phyloP scores from a whole-genome alignment of 2,329 filamentous ascomycete genomes.

The Verticillium alfalfae region DNA sequence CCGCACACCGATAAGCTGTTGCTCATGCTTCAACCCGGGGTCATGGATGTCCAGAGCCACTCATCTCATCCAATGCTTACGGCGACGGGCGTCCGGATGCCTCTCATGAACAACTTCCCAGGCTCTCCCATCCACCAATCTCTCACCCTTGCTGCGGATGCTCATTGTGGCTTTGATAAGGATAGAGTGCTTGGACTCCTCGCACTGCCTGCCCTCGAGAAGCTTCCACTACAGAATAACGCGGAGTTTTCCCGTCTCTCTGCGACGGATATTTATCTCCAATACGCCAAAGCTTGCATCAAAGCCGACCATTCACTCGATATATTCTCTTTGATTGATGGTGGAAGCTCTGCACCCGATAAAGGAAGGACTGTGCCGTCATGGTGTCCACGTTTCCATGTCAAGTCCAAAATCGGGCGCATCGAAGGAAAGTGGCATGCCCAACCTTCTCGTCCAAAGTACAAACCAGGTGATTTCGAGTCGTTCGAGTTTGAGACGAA shows the following conservation, averaged over 20 bases:
- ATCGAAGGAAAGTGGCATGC: slow-evolving; percentile 2
- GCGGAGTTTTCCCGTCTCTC: not conserved
- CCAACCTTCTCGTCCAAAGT: not conserved
- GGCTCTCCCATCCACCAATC: not conserved
- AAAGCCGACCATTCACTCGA: not conserved
- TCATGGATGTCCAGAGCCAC: not conserved
- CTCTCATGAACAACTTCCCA: too few species aligned
- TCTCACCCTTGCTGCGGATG: not conserved
- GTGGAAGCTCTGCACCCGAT: not conserved
- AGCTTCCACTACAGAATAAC: not conserved
- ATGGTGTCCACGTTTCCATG: not conserved
- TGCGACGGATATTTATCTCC: not conserved
- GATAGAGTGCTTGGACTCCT: slow-evolving; percentile 1
- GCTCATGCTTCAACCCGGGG: not conserved
- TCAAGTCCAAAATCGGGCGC: not conserved
- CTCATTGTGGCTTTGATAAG: not conserved
- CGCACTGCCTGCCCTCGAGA: not conserved
- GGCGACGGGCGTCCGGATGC: not conserved
- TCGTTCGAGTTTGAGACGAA: too few species aligned
- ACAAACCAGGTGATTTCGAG: not conserved
- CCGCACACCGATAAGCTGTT: not conserved
- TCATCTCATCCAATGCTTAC: not conserved
- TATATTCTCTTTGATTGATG: slow-evolving; percentile 3
- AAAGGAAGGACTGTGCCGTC: not conserved
- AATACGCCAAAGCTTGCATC: slow-evolving; percentile 2